Percentiles rank a stretch among this genome's conserved stretches.
Evolutionary conservation across 1,284 basidiomycete genomes (phyloP).

Genomic region (Thecaphora frezii): DNA sequence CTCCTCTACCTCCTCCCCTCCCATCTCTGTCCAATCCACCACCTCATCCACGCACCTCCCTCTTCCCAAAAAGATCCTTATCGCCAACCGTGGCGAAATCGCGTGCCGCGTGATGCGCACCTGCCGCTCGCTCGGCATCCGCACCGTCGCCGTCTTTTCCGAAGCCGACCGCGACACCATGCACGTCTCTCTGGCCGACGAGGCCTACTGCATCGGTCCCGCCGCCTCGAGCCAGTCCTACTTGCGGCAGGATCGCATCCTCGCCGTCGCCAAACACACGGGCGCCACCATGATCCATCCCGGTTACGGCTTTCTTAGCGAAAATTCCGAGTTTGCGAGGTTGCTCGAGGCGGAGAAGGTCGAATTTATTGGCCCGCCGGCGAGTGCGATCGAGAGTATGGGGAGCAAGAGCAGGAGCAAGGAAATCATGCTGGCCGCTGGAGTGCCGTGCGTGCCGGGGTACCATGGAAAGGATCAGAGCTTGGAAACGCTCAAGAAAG

Average conservation of each 20-base stretch:
- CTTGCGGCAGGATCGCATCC: conserved; percentile 82
- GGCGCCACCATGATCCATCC: conserved; percentile 78
- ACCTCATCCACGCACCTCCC: conserved; percentile 3
- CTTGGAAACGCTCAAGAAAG: conserved; percentile 66
- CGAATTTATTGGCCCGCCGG: conserved; percentile 59
- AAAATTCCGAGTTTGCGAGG: conserved; percentile 41
- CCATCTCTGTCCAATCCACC: too few species aligned
- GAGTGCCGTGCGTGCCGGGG: conserved; percentile 89
- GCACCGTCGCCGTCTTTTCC: conserved; percentile 86
- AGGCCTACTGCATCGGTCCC: conserved; percentile 89
- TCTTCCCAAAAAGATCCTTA: conserved; percentile 44
- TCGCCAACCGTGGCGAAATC: conserved; percentile 77
- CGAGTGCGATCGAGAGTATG: conserved; percentile 67
- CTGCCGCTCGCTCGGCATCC: conserved; percentile 81
- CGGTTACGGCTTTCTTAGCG: conserved; percentile 85
- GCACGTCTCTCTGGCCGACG: conserved; percentile 82
- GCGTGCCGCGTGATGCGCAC: conserved; percentile 89
- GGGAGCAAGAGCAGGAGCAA: conserved; percentile 73
- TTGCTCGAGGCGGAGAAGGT: conserved; percentile 34
- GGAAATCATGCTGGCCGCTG: conserved; percentile 85
- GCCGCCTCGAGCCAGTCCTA: conserved; percentile 85
- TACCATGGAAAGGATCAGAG: conserved; percentile 80
- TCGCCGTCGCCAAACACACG: conserved; percentile 74
- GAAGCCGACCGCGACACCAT: conserved; percentile 76
- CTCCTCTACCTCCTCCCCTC: background rate